Conservation (phyloP, 345 rosid genomes). For the Hevea brasiliensis region DNA sequence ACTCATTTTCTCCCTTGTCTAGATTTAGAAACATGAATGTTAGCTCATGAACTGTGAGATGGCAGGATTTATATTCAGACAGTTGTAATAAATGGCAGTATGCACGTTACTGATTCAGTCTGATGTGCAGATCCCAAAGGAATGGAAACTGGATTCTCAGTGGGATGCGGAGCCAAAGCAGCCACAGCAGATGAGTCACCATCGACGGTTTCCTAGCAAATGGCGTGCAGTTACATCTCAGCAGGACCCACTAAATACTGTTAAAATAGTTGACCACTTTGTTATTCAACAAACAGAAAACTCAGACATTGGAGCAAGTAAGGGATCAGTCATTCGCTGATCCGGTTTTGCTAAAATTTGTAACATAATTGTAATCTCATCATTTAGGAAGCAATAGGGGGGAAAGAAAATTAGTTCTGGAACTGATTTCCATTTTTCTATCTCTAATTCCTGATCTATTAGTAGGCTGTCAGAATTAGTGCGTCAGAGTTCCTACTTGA, state of each 20-base stretch:
- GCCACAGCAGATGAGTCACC: slow-evolving; percentile 56
- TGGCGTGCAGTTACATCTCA: slow-evolving; percentile 62
- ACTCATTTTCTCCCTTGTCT: no score
- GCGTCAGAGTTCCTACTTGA: background rate
- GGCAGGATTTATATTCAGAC: background rate
- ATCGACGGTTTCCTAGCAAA: slow-evolving; percentile 66
- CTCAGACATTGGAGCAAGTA: slow-evolving; percentile 33
- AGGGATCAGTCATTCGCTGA: slow-evolving; percentile 43
- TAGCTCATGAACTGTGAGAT: background rate
- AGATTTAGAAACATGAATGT: background rate
- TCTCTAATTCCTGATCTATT: background rate
- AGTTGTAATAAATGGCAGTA: background rate
- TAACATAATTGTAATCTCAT: slow-evolving; percentile 27
- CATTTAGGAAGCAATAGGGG: slow-evolving; percentile 12
- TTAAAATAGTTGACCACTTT: slow-evolving; percentile 73
- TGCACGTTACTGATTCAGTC: background rate
- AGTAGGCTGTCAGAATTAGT: background rate
- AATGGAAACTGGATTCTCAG: slow-evolving; percentile 77
- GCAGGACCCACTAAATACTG: slow-evolving; percentile 73
- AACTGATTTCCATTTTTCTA: background rate
- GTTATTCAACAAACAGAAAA: slow-evolving; percentile 44
- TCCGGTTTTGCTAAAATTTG: slow-evolving; percentile 8
- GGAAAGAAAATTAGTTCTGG: background rate
- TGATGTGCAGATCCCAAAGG: slow-evolving; percentile 74
- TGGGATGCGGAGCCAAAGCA: slow-evolving; percentile 75